Base-by-base conservation (phyloP, 768 basidiomycete species). In the Sarcodon aspratus region DNA sequence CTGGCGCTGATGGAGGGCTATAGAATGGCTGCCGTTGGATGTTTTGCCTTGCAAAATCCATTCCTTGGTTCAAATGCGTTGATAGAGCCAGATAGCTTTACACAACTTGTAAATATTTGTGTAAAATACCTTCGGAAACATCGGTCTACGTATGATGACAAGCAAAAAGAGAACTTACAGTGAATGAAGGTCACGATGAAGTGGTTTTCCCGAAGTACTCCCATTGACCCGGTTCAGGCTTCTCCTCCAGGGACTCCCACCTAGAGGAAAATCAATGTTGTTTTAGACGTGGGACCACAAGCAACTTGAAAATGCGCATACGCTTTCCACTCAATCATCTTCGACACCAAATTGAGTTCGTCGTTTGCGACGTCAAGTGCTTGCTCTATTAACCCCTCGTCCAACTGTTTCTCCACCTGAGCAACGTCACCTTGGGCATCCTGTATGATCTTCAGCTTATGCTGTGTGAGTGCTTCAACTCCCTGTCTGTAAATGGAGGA, bases 261-360 rank as follows among this genome's bases (percentile, higher is more conserved):
- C 94, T 53, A 46, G 37, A 44, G 54, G 40, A 53, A 47, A 50
- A 37, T 38, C n/a, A 27, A 33, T 11, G 45, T 33, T 34, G 37
- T 34, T 50, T n/a, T n/a, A n/a, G n/a, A n/a, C n/a, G n/a, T n/a
- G n/a, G n/a, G n/a, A n/a, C n/a, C n/a, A n/a, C 42, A 46, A 49
- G 18, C 49, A 48, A 50, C 37, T 48, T 50, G 35, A 51, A 36
- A 31, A 47, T 15, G n/a, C 47, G 84, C 92, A 64, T 64, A 97
- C 94, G 87, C 78, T 69, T 94, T 95, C 92, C 91, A 98, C 61
- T 93, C 85, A n/a, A 83, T 60, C 84, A 96, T 87, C 67, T 87
- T 87, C 33, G 69, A 69, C 5, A 74, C 87, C 36, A 97, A 71
- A 48, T 69, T 70, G 49, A 90, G 69, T 65, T 98, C 94, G 59